Evolutionary conservation across 805 yeast genomes (phyloP).

Genomic region (Yamadazyma nakazawae): DNA sequence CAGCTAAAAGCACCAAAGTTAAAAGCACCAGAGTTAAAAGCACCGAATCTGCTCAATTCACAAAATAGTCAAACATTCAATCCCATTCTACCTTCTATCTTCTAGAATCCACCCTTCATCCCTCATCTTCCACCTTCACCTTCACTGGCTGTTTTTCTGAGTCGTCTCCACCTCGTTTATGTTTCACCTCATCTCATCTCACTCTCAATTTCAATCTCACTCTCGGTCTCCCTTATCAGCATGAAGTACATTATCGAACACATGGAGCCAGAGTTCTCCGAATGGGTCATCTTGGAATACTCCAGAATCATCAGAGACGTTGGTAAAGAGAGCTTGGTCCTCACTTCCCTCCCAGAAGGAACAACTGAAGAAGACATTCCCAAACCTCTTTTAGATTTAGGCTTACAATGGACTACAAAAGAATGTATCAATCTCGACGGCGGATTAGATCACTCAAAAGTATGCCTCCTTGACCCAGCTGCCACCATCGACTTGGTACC

Average conservation of each 20-base stretch:
- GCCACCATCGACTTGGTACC: constrained; percentile 75
- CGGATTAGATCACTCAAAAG: constrained; percentile 46
- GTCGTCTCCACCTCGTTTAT: neutral
- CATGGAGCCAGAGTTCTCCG: constrained; percentile 96
- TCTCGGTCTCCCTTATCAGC: neutral
- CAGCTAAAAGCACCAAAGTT: no score
- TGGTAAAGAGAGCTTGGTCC: constrained; percentile 68
- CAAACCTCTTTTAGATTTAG: constrained; percentile 49
- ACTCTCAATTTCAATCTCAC: neutral
- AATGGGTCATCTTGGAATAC: constrained; percentile 92
- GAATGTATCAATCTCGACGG: constrained; percentile 59
- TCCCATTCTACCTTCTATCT: no score
- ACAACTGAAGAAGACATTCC: constrained; percentile 69
- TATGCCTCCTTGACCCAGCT: constrained; percentile 87
- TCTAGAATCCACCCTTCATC: no score
- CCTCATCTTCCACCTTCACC: no score
- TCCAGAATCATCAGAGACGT: constrained; percentile 77
- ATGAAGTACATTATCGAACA: constrained; percentile 96
- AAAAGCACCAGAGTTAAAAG: no score
- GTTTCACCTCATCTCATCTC: neutral
- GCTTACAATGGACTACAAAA: constrained; percentile 77
- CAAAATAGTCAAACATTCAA: no score
- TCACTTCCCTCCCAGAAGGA: constrained; percentile 69
- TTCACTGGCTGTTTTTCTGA: no score
- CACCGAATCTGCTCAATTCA: no score